Evolutionary conservation across 768 basidiomycete species (phyloP), one percentile per base, ranked within the genome.

Genomic region (Hortiboletus campestris): DNA sequence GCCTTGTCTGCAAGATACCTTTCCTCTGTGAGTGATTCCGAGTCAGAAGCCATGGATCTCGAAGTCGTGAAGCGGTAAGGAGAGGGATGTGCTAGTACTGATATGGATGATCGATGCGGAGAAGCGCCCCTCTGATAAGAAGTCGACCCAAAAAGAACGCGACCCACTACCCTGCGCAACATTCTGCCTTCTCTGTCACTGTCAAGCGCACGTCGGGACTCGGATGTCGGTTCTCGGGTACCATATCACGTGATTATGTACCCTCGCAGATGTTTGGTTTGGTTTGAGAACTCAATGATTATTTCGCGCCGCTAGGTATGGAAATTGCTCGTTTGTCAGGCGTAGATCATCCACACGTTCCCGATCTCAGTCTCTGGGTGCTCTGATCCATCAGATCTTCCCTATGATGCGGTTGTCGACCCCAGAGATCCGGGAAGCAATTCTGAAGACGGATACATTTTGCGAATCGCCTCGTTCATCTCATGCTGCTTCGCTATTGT

Each of bases 1-100:
- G 77, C 70, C n/a, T 76, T 77, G 74, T 94, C 91, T 35, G 91
- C 87, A 41, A 89, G 73, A 71, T 87, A 93, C 41, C 83, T 82
- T 61, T 88, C 87, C 13, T 76, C 53, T 31, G 72, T 55, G 41
- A 72, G 64, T 53, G 69, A n/a, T n/a, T n/a, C n/a, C n/a, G n/a
- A n/a, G n/a, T n/a, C n/a, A n/a, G n/a, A 73, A 29, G 67, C 66
- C 74, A 76, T 76, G 10, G 64, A 69, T 63, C 60, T 63, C 34
- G 25, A 34, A 19, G 49, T 39, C 10, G 51, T 49, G 32, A 32
- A 38, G 38, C 9, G 31, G 39, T 19, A 22, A 42, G 46, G 17
- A 3, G 48, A 36, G 2, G 22, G 38, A 43, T 13, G 13, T n/a
- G 43, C n/a, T n/a, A 36, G 41, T 28, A 8, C 22, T 40, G 58